Percentiles rank a stretch among this genome's conserved stretches.
These are phyloP conservation scores for Solanum microdontum DNA, from an alignment of 257 asterid species.

Conservation along the genomic window DNA sequence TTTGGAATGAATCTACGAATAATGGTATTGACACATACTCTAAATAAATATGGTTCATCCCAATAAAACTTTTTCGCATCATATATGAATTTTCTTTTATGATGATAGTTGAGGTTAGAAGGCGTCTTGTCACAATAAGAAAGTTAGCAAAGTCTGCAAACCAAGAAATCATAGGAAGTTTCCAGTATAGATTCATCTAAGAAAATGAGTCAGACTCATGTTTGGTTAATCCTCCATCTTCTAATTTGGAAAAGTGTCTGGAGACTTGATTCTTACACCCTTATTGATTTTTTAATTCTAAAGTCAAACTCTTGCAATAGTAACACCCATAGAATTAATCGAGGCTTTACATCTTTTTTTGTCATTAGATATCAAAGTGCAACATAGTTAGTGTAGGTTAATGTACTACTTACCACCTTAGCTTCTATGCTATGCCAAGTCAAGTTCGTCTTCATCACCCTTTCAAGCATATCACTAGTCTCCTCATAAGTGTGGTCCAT, in stretches of 20 bases:
- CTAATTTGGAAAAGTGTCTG: neutral
- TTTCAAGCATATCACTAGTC: neutral
- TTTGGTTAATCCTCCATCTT: neutral
- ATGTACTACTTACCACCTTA: neutral
- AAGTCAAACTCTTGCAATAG: neutral
- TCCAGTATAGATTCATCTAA: neutral
- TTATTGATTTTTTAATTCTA: too few species aligned
- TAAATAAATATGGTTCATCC: neutral
- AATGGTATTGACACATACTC: neutral
- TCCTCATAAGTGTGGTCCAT: neutral
- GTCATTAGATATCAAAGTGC: neutral
- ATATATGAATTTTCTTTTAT: too few species aligned
- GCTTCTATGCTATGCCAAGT: neutral
- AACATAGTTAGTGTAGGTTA: neutral
- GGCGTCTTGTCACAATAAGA: neutral
- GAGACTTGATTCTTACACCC: neutral
- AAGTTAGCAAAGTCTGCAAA: neutral
- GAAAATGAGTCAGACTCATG: neutral
- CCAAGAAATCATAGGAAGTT: neutral
- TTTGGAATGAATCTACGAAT: neutral
- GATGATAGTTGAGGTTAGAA: neutral
- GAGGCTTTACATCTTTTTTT: neutral
- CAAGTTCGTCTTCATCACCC: neutral
- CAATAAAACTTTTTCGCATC: neutral
- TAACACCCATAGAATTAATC: neutral